phyloP scores from a whole-genome alignment of 1,284 basidiomycete species.

The Jaminaea rosea region DNA sequence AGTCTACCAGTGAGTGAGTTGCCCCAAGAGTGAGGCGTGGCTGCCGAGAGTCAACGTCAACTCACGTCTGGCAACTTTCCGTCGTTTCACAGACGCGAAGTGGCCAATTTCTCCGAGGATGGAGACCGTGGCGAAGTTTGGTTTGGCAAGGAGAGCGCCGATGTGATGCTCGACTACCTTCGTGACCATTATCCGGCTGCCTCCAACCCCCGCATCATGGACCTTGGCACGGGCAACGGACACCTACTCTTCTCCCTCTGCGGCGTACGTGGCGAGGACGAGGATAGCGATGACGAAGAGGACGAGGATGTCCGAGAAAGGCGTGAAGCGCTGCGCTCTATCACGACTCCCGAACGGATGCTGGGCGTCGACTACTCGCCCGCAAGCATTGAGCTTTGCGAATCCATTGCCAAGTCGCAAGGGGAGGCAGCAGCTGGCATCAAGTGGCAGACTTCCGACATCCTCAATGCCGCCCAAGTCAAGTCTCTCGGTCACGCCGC shows the following conservation, averaged over 20 bases:
- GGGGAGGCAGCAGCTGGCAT: neutral
- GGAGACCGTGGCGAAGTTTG: constrained; percentile 78
- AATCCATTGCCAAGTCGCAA: neutral
- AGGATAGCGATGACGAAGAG: neutral
- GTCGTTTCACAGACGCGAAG: constrained; percentile 51
- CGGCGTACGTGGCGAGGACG: neutral
- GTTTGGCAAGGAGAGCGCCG: constrained; percentile 68
- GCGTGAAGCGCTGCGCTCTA: constrained; percentile 10
- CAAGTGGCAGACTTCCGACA: neutral
- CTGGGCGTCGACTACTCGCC: constrained; percentile 66
- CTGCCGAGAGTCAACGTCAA: neutral
- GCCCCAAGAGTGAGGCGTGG: too few relatives aligned
- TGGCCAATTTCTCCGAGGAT: constrained; percentile 64
- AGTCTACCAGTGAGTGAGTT: neutral
- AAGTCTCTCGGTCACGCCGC: neutral
- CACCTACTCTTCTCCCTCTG: neutral
- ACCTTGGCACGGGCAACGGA: neutral
- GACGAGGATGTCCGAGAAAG: neutral
- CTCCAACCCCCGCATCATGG: neutral
- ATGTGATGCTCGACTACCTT: constrained; percentile 59
- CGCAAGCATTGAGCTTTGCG: neutral
- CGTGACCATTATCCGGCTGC: neutral
- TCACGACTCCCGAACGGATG: constrained; percentile 44
- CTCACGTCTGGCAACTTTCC: neutral
- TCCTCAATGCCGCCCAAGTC: neutral